These are phyloP conservation scores for Solioccasus polychromus DNA, from an alignment of 768 basidiomycete species.

Conservation along the genomic window DNA sequence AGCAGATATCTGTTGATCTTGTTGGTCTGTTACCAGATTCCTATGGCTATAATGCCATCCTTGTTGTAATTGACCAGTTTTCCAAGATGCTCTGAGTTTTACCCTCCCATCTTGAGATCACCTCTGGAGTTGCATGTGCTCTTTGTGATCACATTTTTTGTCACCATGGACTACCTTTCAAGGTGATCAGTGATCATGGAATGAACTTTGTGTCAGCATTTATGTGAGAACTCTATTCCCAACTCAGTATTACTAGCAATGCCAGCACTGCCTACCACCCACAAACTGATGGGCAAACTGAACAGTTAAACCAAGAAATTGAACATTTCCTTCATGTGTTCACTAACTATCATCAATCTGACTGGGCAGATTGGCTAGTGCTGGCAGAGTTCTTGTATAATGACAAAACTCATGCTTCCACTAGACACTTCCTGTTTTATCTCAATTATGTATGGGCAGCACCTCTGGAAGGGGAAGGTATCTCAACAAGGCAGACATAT, in stretches of 20 bases:
- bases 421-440: constrained; percentile 23
- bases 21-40: constrained; percentile 10
- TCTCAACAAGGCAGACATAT: not conserved
- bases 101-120: constrained; percentile 17
- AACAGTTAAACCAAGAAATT: constrained; percentile 38
- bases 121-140: constrained; percentile 14
- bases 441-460: constrained; percentile 14
- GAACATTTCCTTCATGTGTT: constrained; percentile 39
- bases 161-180: constrained; percentile 25
- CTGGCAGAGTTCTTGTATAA: constrained; percentile 36
- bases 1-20: constrained; percentile 12
- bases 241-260: constrained; percentile 32
- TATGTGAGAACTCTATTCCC: constrained; percentile 27
- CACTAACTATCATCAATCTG: constrained; percentile 29
- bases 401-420: constrained; percentile 27
- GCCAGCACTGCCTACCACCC: constrained; percentile 45
- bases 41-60: constrained; percentile 7
- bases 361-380: constrained; percentile 35
- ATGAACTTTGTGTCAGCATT: constrained; percentile 31
- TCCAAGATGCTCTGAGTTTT: constrained; percentile 15
- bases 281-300: constrained; percentile 41
- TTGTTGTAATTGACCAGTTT: constrained; percentile 10
- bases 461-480: constrained; percentile 13
- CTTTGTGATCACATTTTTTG: constrained; percentile 24
- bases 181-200: constrained; percentile 30